These are phyloP conservation scores for Amaranthus hypochondriacus DNA, from an alignment of 148 eudicot species.

Conservation along the genomic window DNA sequence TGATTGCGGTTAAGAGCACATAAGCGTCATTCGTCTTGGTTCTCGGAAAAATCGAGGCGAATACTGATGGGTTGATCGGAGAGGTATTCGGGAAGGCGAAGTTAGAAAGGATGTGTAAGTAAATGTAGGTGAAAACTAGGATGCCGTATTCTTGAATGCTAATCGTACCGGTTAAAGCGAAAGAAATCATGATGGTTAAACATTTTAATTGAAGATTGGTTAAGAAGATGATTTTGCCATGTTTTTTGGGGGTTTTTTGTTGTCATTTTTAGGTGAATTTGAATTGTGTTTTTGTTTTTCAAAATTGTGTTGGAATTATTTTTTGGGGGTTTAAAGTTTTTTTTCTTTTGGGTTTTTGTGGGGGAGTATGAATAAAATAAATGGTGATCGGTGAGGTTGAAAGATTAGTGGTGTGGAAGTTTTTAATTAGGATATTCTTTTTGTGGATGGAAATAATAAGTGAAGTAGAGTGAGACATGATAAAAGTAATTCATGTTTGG, in stretches of 20 bases:
- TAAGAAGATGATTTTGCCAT: slow-evolving; percentile 1
- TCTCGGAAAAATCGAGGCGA: slow-evolving; percentile 13
- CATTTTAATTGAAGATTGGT: slow-evolving; percentile 43
- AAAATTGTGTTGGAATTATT: slow-evolving; percentile 1
- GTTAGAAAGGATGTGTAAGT: slow-evolving; percentile 45
- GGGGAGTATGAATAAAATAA: no score
- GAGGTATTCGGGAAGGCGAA: slow-evolving; percentile 43
- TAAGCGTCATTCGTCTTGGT: slow-evolving; percentile 32
- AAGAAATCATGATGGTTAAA: slow-evolving; percentile 33
- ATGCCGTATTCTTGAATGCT: slow-evolving; percentile 34
- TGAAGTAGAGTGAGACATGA: no score
- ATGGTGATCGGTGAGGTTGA: no score
- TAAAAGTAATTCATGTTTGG: no score
- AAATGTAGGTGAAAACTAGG: slow-evolving; percentile 40
- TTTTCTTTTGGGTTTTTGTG: no score
- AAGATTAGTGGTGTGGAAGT: no score
- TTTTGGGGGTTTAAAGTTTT: slow-evolving; percentile 15
- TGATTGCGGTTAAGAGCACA: slow-evolving; percentile 34
- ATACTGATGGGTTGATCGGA: slow-evolving; percentile 25
- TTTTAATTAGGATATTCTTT: no score
- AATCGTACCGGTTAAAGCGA: slow-evolving; percentile 48
- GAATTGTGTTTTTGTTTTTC: not conserved
- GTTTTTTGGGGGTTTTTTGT: slow-evolving; percentile 3
- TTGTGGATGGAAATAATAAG: no score
- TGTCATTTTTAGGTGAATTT: not conserved